phyloP scores from a whole-genome alignment of 495 filamentous ascomycete genomes.

The Massariosphaeria phaeospora region DNA sequence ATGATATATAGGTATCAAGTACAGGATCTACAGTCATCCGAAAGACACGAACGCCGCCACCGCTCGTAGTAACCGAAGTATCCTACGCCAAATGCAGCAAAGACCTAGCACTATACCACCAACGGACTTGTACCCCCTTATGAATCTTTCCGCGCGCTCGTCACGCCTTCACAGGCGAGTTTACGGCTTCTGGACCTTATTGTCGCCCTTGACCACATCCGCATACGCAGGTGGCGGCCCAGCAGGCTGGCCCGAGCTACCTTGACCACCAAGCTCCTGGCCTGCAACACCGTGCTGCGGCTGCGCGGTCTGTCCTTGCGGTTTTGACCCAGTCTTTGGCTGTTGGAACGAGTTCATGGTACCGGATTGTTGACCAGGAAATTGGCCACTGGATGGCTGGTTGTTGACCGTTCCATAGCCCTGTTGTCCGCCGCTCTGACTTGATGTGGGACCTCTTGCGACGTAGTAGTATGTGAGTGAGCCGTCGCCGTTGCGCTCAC shows the following conservation, averaged over 20 bases:
- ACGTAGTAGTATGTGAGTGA: conserved; percentile 45
- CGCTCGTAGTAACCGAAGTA: no score
- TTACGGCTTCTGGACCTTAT: conserved; percentile 68
- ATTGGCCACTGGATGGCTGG: conserved; percentile 31
- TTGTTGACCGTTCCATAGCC: conserved; percentile 37
- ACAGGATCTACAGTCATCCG: no score
- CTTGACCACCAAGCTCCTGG: conserved; percentile 23
- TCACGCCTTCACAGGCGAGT: no score
- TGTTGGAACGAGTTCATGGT: conserved; percentile 37
- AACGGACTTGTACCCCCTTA: no score
- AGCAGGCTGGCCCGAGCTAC: conserved; percentile 30
- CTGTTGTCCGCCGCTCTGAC: background rate
- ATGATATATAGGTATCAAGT: no score
- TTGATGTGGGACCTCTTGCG: conserved; percentile 37
- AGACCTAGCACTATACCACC: no score
- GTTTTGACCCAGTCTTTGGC: conserved; percentile 38
- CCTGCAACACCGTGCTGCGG: conserved; percentile 11
- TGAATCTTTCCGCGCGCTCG: no score
- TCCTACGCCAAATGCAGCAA: no score
- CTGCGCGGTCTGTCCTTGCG: conserved; percentile 10
- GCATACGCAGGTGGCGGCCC: conserved; percentile 70
- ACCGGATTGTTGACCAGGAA: conserved; percentile 34
- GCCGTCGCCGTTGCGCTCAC: conserved; percentile 41
- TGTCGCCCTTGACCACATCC: conserved; percentile 78
- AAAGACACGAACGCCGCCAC: no score